Evolutionary conservation across 768 basidiomycete species (phyloP), one percentile per base, ranked within the genome.

Genomic region (Termitomyces sp.): DNA sequence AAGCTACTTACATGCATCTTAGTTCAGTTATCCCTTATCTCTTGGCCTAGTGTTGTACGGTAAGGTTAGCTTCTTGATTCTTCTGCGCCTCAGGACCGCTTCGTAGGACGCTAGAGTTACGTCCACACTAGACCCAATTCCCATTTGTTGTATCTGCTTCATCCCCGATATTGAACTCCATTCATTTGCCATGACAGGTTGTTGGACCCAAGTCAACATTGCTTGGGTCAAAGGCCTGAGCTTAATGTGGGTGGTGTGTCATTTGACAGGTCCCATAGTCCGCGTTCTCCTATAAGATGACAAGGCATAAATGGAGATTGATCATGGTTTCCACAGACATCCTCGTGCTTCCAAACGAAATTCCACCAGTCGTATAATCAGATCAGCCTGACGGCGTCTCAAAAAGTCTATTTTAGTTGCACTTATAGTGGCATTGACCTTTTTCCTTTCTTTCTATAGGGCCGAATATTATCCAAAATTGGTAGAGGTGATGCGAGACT

Each of bases 311-410:
- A 30, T 14, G 21, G 43, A 46, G 38, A 43, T 28, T 51, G 21
- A 56, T 46, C 19, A 21, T 31, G 49, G 33, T 33, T 19, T 12
- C 44, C 23, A 37, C 35, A 38, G 23, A 31, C 43, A 44, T 21
- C 33, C 26, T 35, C 26, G n/a, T 47, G 33, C 41, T 56, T 50
- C 55, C 44, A 45, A 56, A 56, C 7, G 50, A 37, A 51, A 38
- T 28, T 51, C 50, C 33, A 38, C 33, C 10, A 19, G n/a, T n/a
- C 15, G 33, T 53, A 21, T 31, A n/a, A 44, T 54, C 19, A 53
- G 15, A 21, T 12, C 14, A 50, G 17, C 5, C 10, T n/a, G 14
- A 14, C 8, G 37, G 23, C 23, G 35, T 11, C 50, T 38, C 23
- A 28, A 45, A 21, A 17, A 46, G 26, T 41, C 30, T 30, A 41